These are phyloP conservation scores for Echinosophora koreensis DNA, from an alignment of 306 rosid genomes.

Conservation along the genomic window DNA sequence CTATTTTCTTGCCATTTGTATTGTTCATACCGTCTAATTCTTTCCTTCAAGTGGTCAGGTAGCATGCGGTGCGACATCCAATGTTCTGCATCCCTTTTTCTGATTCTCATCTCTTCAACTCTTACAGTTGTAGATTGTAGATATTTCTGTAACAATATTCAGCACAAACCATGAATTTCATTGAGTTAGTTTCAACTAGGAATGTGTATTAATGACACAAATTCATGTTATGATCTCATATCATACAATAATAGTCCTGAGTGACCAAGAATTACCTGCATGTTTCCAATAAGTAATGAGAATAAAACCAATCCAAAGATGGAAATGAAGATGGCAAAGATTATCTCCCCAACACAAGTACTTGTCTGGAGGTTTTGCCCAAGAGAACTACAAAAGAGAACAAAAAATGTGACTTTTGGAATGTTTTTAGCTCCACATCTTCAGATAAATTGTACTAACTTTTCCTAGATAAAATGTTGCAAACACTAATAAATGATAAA, in stretches of 20 bases:
- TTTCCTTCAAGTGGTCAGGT: conserved; percentile 66
- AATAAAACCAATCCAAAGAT: conserved; percentile 81
- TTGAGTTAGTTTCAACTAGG: background rate
- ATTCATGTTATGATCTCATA: conserved; percentile 33
- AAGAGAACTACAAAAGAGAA: conserved; percentile 63
- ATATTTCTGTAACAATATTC: conserved; percentile 66
- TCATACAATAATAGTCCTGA: background rate
- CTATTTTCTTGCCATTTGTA: conserved; percentile 96
- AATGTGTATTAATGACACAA: conserved; percentile 1
- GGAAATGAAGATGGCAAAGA: conserved; percentile 74
- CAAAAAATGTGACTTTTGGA: background rate
- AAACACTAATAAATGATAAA: background rate
- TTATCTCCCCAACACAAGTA: conserved; percentile 66
- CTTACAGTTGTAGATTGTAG: conserved; percentile 84
- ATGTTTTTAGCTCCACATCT: background rate
- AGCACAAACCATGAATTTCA: background rate
- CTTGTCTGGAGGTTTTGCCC: conserved; percentile 84
- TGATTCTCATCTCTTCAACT: conserved; percentile 87
- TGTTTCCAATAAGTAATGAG: conserved; percentile 81
- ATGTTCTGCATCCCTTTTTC: conserved; percentile 79
- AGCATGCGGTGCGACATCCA: conserved; percentile 98
- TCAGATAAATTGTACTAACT: background rate
- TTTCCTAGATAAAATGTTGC: background rate
- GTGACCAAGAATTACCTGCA: conserved; percentile 71
- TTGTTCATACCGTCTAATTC: conserved; percentile 80